Conservation (phyloP, 768 basidiomycete genomes). For the Lyophyllum semitale region DNA sequence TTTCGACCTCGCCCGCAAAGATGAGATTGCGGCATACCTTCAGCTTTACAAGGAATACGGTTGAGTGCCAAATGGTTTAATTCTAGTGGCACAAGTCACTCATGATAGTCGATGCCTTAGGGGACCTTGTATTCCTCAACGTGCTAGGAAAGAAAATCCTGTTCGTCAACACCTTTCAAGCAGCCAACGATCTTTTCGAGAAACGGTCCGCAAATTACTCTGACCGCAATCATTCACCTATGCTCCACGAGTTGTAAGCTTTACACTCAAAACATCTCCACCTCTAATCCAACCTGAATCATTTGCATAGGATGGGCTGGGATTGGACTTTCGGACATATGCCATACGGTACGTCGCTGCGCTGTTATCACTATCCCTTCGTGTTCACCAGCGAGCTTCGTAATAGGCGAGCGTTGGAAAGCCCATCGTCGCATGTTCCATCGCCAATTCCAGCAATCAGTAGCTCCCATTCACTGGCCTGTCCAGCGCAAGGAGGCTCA, state of each 20-base stretch:
- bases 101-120: constrained; percentile 25
- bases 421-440: constrained; percentile 55
- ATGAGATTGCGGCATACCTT: constrained; percentile 41
- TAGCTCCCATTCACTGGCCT: constrained; percentile 42
- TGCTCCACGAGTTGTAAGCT: constrained; percentile 52
- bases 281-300: neutral
- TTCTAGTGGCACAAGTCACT: neutral
- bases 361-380: neutral
- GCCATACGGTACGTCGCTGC: constrained; percentile 41
- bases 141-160: constrained; percentile 51
- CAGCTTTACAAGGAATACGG: constrained; percentile 43
- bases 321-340: constrained; percentile 59
- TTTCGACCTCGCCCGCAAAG: constrained; percentile 42
- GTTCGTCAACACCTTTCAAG: constrained; percentile 43
- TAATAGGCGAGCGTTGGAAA: constrained; percentile 52
- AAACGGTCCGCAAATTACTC: constrained; percentile 59
- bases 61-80: constrained; percentile 16
- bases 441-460: constrained; percentile 48
- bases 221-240: constrained; percentile 45
- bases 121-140: constrained; percentile 55
- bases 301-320: constrained; percentile 33
- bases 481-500: constrained; percentile 48
- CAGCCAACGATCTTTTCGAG: constrained; percentile 55
- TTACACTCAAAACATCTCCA: neutral
- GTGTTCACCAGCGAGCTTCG: constrained; percentile 11